phyloP scores from a whole-genome alignment of 75 land plant genomes.

The Pinus albicaulis region DNA sequence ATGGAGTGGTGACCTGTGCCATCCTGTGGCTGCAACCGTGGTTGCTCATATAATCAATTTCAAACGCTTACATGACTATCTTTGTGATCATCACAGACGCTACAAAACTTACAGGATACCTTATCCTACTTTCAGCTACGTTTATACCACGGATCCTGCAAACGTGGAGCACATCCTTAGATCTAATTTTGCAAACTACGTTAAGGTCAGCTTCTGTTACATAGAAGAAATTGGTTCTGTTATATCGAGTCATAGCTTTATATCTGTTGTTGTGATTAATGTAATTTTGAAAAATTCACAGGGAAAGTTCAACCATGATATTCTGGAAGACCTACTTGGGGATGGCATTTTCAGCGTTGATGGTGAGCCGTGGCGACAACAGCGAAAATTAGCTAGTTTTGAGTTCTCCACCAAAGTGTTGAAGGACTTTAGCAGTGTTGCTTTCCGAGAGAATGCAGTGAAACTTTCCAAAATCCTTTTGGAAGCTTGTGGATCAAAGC shows the following conservation, averaged over 20 bases:
- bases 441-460: slow-evolving; percentile 28
- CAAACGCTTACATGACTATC: slow-evolving; percentile 1
- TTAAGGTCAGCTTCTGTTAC: slow-evolving; percentile 7
- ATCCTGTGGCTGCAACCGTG: too few relatives aligned
- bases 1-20: too few relatives aligned
- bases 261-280: not conserved
- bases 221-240: too few relatives aligned
- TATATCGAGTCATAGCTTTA: too few relatives aligned
- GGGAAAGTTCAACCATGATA: slow-evolving; percentile 21
- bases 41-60: not conserved
- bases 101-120: slow-evolving; percentile 5
- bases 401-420: slow-evolving; percentile 49
- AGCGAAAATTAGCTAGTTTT: slow-evolving; percentile 48
- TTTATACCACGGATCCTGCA: slow-evolving; percentile 11
- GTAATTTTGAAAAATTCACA: slow-evolving; percentile 13
- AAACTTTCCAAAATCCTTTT: slow-evolving; percentile 29
- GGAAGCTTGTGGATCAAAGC: slow-evolving; percentile 1
- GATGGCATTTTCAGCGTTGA: slow-evolving; percentile 58
- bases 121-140: slow-evolving; percentile 5
- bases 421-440: slow-evolving; percentile 41
- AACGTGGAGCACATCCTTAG: slow-evolving; percentile 21
- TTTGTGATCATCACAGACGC: slow-evolving; percentile 1
- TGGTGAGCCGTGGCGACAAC: slow-evolving; percentile 46
- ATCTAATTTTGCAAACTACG: slow-evolving; percentile 19
- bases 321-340: slow-evolving; percentile 33